Conservation (phyloP, 1,139 yeast genomes). For the Zygoascus sp. region DNA sequence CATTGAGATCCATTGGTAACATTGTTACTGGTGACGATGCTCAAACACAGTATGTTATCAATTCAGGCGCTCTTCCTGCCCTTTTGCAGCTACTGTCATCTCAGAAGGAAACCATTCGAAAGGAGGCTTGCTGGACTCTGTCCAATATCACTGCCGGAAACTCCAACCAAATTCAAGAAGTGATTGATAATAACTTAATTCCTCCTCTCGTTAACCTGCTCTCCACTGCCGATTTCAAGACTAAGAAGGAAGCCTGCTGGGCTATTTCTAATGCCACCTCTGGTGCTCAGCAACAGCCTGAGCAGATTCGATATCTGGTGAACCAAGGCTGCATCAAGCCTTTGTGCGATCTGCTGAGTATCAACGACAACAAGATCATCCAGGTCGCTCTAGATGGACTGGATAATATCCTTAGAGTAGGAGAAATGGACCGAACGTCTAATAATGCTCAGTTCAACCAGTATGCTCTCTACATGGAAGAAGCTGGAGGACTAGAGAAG, state of each 20-base stretch:
- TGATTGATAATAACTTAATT: constrained; percentile 86
- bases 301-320: constrained; percentile 87
- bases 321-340: constrained; percentile 97
- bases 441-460: constrained; percentile 67
- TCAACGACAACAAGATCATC: constrained; percentile 86
- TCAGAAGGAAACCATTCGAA: constrained; percentile 85
- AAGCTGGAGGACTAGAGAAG: constrained; percentile 98
- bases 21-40: constrained; percentile 94
- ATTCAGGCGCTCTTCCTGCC: constrained; percentile 87
- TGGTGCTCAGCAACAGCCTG: constrained; percentile 90
- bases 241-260: constrained; percentile 99
- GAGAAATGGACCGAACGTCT: constrained; percentile 85
- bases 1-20: constrained; percentile 94
- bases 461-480: constrained; percentile 88
- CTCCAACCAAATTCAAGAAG: constrained; percentile 92
- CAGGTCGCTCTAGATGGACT: constrained; percentile 95
- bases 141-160: constrained; percentile 98
- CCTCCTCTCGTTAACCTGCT: constrained; percentile 88
- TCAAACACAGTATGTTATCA: constrained; percentile 93
- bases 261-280: constrained; percentile 97
- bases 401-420: constrained; percentile 89
- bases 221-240: constrained; percentile 83
- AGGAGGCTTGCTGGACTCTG: constrained; percentile 98
- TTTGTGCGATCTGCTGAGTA: constrained; percentile 80
- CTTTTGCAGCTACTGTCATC: constrained; percentile 75